A percentile compares a stretch with the other conserved stretches of the same genome.
phyloP scores from a whole-genome alignment of 83 land plant genomes.

The Diphasiastrum complanatum region DNA sequence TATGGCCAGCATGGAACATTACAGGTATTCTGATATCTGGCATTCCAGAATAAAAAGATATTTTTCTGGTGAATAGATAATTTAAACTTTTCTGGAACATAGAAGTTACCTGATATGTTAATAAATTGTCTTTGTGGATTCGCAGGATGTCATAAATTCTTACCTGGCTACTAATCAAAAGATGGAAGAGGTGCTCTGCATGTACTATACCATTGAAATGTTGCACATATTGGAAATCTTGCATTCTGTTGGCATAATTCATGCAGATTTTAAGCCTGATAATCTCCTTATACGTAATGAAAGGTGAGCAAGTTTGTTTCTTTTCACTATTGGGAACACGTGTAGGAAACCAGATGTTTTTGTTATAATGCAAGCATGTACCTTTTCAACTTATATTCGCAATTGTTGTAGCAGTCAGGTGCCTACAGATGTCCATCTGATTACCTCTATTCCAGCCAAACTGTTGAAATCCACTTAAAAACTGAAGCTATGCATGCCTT shows the following conservation, averaged over 20 bases:
- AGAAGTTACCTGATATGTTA: background rate
- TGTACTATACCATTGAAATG: slow-evolving; percentile 93
- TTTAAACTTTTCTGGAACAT: background rate
- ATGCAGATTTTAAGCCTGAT: slow-evolving; percentile 97
- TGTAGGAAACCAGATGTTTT: too few relatives aligned
- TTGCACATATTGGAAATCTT: slow-evolving; percentile 74
- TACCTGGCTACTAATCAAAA: slow-evolving; percentile 46
- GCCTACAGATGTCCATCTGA: too few relatives aligned
- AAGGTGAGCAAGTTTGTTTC: slow-evolving; percentile 32
- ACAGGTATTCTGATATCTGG: too few relatives aligned
- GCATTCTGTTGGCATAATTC: slow-evolving; percentile 75
- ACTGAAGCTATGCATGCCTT: too few relatives aligned
- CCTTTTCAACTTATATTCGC: background rate
- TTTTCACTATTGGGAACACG: background rate
- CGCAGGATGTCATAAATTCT: slow-evolving; percentile 89
- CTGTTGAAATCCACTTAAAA: too few relatives aligned
- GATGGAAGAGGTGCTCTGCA: slow-evolving; percentile 91
- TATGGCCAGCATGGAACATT: slow-evolving; percentile 82
- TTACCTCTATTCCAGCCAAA: too few relatives aligned
- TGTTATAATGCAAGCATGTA: background rate
- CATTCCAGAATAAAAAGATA: too few relatives aligned
- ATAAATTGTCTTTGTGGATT: background rate
- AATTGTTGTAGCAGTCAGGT: too few relatives aligned
- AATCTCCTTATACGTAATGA: slow-evolving; percentile 84
- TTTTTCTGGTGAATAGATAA: too few relatives aligned